A percentile compares a stretch with the other conserved stretches of the same genome.
Conservation (phyloP, 2,329 filamentous ascomycete genomes). For the Huntiella savannae region DNA sequence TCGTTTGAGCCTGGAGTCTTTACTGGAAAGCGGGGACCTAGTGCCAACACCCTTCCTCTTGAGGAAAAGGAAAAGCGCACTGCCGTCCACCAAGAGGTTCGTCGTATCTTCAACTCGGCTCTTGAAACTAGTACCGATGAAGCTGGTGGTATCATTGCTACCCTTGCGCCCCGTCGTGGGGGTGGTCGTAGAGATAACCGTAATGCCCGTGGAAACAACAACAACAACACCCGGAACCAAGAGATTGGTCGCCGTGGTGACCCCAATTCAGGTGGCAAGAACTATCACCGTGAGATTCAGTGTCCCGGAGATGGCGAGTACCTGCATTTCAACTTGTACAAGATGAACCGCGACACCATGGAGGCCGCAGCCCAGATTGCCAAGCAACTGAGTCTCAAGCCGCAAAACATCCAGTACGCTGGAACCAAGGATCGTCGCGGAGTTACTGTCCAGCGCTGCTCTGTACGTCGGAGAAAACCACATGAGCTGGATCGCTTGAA, state of each 20-base stretch:
- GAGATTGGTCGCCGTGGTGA: constrained; percentile 11
- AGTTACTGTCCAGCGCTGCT: constrained; percentile 68
- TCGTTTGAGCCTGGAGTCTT: constrained; percentile 17
- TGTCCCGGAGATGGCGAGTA: constrained; percentile 42
- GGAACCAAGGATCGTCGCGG: constrained; percentile 84
- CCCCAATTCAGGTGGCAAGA: constrained; percentile 1
- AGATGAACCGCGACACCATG: constrained; percentile 95
- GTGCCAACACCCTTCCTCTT: constrained; percentile 23
- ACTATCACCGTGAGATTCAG: constrained; percentile 5
- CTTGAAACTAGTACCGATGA: constrained; percentile 53
- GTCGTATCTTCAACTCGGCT: constrained; percentile 59
- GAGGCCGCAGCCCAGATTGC: constrained; percentile 64
- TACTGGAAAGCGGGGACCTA: constrained; percentile 16
- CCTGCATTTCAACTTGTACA: constrained; percentile 81
- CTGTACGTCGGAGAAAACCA: constrained; percentile 32
- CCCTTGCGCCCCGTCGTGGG: constrained; percentile 33
- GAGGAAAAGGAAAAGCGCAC: constrained; percentile 27
- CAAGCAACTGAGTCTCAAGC: constrained; percentile 53
- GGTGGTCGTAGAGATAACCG: constrained; percentile 6
- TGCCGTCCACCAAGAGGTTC: constrained; percentile 41
- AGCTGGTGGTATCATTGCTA: constrained; percentile 43
- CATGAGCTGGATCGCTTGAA: constrained; percentile 48
- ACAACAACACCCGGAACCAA: constrained; percentile 4
- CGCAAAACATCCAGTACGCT: constrained; percentile 54
- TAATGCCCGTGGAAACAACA: constrained; percentile 5